Evolutionary conservation across 306 rosid species (phyloP).

Genomic region (Citrullus mucosospermus): DNA sequence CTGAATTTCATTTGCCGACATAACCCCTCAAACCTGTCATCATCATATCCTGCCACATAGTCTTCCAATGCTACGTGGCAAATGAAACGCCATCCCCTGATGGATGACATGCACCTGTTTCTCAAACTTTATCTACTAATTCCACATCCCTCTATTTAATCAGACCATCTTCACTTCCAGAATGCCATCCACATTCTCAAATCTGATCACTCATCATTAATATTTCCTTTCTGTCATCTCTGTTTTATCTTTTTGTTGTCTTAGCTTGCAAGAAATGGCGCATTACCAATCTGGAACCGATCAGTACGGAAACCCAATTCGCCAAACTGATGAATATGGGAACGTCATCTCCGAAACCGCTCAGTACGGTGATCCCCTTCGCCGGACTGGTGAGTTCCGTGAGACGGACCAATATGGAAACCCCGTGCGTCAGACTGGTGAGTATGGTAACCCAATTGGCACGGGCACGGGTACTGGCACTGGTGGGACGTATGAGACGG

Average conservation of each 20-base stretch:
- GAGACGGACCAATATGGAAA: not conserved
- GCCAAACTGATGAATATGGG: constrained; percentile 16
- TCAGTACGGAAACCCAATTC: constrained; percentile 5
- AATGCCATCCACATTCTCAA: not conserved
- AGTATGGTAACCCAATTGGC: too few species aligned
- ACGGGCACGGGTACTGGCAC: not conserved
- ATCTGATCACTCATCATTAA: too few species aligned
- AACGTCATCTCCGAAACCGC: constrained; percentile 1
- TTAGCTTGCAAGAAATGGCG: constrained; percentile 11
- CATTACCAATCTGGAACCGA: constrained; percentile 6
- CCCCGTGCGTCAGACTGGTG: not conserved
- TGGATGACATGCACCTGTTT: not conserved
- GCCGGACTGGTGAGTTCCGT: not conserved
- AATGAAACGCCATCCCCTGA: not conserved
- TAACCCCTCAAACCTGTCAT: not conserved
- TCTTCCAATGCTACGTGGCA: not conserved
- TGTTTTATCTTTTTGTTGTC: too few species aligned
- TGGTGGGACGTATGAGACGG: not conserved
- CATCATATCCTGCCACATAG: not conserved
- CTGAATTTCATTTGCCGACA: not conserved
- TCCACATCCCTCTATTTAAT: not conserved
- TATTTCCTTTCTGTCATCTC: too few species aligned
- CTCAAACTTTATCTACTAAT: not conserved
- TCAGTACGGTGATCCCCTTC: not conserved
- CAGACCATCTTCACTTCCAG: not conserved